These are phyloP conservation scores for Saccharomycopsis sp. DNA, from an alignment of 805 yeast genomes.

Conservation along the genomic window DNA sequence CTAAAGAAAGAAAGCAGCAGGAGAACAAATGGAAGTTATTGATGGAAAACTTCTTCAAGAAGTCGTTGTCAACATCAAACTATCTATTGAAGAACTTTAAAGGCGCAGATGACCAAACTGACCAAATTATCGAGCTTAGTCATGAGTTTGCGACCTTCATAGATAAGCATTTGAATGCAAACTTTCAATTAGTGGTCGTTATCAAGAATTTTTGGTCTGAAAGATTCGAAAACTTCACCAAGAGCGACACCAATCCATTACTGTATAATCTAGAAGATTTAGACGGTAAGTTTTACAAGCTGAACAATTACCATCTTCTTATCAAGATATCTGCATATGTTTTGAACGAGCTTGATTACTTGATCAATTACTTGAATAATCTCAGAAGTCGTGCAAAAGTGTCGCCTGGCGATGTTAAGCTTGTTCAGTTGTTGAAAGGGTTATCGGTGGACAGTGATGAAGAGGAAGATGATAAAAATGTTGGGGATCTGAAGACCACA, in stretches of 20 bases:
- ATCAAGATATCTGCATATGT: conserved; percentile 14
- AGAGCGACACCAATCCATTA: conserved; percentile 5
- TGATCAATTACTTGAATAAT: conserved; percentile 4
- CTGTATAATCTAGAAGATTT: conserved; percentile 15
- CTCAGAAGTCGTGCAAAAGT: neutral
- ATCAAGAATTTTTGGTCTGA: conserved; percentile 19
- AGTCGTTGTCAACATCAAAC: conserved; percentile 7
- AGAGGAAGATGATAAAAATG: neutral
- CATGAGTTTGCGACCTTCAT: conserved; percentile 12
- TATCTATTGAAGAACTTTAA: conserved; percentile 3
- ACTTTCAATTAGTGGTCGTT: conserved; percentile 15
- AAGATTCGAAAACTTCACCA: conserved; percentile 8
- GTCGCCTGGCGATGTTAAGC: neutral
- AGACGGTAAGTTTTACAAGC: conserved; percentile 12
- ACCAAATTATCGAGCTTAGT: conserved; percentile 7
- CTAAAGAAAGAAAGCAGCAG: neutral
- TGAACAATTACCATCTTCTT: conserved; percentile 15
- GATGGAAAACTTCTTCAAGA: conserved; percentile 13
- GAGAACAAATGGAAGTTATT: conserved; percentile 12
- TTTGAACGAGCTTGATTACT: conserved; percentile 3
- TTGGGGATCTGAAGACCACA: neutral
- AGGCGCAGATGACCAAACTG: neutral
- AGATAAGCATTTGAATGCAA: conserved; percentile 8
- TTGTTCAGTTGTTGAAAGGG: neutral
- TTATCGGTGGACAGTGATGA: neutral